phyloP scores from a whole-genome alignment of 345 rosid genomes.

The Linum usitatissimum region DNA sequence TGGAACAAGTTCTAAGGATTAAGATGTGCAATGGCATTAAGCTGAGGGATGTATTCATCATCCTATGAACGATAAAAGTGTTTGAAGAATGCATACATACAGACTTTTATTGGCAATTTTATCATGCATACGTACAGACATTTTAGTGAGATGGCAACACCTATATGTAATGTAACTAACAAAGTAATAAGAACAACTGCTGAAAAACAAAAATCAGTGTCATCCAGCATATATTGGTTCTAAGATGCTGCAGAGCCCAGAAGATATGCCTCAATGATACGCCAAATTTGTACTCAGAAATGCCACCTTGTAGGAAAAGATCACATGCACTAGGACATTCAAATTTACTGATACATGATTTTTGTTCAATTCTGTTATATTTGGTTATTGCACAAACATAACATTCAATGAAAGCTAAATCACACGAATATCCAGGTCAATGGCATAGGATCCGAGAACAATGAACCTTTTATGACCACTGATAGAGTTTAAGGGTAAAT shows the following conservation, averaged over 20 bases:
- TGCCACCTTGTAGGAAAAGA: background rate
- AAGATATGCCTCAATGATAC: background rate
- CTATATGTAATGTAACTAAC: background rate
- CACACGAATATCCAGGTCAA: no score
- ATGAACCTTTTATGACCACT: no score
- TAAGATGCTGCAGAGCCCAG: background rate
- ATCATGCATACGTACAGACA: background rate
- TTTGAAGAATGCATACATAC: background rate
- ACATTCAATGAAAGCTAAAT: background rate
- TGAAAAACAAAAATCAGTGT: no score
- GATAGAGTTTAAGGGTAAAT: no score
- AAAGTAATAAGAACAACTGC: no score
- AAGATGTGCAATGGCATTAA: background rate
- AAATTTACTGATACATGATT: background rate
- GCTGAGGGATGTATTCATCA: conserved; percentile 1
- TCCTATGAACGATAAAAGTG: background rate
- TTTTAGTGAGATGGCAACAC: background rate
- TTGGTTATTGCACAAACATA: background rate
- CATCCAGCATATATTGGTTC: background rate
- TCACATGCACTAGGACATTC: no score
- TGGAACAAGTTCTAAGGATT: conserved; percentile 7
- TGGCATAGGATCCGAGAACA: no score
- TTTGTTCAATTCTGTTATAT: background rate
- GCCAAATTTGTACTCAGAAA: background rate
- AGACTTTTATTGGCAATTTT: no score